These are phyloP conservation scores for Parietichytrium sp. DNA, from an alignment of 108 stramenopile species.

Conservation along the genomic window DNA sequence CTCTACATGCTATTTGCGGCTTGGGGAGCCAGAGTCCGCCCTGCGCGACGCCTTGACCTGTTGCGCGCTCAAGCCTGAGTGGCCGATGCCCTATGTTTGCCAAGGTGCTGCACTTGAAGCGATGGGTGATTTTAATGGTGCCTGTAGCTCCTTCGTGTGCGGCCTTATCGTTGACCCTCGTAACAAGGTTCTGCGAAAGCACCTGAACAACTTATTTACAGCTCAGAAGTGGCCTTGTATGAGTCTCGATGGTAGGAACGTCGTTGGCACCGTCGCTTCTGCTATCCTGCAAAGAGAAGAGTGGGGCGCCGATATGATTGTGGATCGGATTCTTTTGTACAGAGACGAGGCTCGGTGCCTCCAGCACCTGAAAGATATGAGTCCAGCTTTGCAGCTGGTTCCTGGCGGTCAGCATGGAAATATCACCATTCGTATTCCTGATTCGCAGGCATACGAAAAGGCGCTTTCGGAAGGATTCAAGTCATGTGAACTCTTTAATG, in stretches of 20 bases:
- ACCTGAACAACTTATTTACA: background rate
- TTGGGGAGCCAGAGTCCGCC: background rate
- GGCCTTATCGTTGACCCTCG: constrained; percentile 23
- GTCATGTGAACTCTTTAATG: background rate
- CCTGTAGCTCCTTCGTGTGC: background rate
- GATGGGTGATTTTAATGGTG: background rate
- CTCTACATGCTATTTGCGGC: constrained; percentile 4
- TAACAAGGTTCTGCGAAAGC: background rate
- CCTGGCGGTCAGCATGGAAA: no score
- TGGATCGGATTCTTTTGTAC: constrained; percentile 5
- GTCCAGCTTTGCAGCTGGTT: no score
- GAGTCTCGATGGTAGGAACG: background rate
- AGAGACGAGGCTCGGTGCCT: background rate
- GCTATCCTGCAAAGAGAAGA: constrained; percentile 12
- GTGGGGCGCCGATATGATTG: constrained; percentile 16
- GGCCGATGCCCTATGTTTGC: constrained; percentile 34
- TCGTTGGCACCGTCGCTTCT: background rate
- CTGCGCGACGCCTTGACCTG: constrained; percentile 6
- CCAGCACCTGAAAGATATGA: no score
- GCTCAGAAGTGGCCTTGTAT: background rate
- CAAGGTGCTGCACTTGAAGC: constrained; percentile 10
- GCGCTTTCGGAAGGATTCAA: background rate
- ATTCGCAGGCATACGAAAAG: no score
- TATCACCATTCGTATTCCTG: no score
- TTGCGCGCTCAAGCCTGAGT: constrained; percentile 28